Percentiles rank a stretch among this genome's conserved stretches.
Evolutionary conservation across 106 monocot species (phyloP).

Genomic region (Dendrobium nobile): DNA sequence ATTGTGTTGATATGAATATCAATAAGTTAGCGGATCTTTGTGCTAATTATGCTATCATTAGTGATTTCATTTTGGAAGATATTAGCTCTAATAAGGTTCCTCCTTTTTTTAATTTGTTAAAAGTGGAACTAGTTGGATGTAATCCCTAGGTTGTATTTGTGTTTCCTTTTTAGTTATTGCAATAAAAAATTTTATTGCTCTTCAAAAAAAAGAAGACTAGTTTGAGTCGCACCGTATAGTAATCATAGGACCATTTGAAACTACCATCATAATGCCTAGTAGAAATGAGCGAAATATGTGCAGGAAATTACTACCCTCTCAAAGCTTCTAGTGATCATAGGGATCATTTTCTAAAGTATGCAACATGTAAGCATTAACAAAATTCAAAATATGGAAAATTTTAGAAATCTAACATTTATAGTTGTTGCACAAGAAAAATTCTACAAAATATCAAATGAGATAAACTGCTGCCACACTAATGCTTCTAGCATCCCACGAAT

Average conservation of each 20-base stretch:
- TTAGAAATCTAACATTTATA: background rate
- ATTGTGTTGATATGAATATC: too few relatives aligned
- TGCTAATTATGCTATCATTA: too few relatives aligned
- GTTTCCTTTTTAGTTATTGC: too few relatives aligned
- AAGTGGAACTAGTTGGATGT: too few relatives aligned
- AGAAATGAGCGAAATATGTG: background rate
- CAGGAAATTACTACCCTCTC: background rate
- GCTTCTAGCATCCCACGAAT: background rate
- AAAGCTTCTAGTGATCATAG: too few relatives aligned
- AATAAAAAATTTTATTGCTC: too few relatives aligned
- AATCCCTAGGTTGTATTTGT: too few relatives aligned
- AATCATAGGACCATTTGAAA: background rate
- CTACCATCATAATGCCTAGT: background rate
- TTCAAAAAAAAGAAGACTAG: background rate
- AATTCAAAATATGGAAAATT: constrained; percentile 1
- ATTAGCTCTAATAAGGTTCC: too few relatives aligned
- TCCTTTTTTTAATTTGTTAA: too few relatives aligned
- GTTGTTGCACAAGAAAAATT: background rate
- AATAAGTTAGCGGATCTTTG: too few relatives aligned
- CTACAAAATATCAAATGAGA: background rate
- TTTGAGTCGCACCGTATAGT: background rate
- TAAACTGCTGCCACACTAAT: background rate
- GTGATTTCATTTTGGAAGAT: too few relatives aligned
- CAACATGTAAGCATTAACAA: background rate
- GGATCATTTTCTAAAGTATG: background rate